Percentiles rank a stretch among this genome's conserved stretches.
Evolutionary conservation across 2,329 filamentous ascomycete genomes (phyloP).

Genomic region (Pseudocercospora crystallina): DNA sequence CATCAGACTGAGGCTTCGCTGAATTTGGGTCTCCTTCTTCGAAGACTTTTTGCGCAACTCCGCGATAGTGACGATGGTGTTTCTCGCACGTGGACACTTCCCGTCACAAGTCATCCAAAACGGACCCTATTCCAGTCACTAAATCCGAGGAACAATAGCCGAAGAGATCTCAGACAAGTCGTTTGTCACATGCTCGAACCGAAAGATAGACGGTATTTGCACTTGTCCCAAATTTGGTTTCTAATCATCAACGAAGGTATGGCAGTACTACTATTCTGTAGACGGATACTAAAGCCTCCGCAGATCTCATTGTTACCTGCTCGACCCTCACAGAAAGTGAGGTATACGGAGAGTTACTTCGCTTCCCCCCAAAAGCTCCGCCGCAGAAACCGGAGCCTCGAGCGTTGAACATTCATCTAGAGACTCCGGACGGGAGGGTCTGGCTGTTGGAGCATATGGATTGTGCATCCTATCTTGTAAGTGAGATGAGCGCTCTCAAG

Average conservation of each 20-base stretch:
- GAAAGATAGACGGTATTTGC: neutral
- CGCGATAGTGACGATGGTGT: too few species aligned
- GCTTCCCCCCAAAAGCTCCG: neutral
- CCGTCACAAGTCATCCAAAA: neutral
- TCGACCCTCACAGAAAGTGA: neutral
- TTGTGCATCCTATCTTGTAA: neutral
- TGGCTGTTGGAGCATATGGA: neutral
- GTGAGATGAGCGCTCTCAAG: too few species aligned
- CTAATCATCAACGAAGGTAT: neutral
- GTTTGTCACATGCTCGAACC: neutral
- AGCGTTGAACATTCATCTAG: neutral
- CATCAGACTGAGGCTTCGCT: neutral
- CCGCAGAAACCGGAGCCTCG: neutral
- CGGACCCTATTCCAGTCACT: neutral
- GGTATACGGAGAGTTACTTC: neutral
- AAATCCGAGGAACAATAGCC: neutral
- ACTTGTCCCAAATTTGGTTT: neutral
- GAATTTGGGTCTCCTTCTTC: neutral
- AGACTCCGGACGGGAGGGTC: neutral
- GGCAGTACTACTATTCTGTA: too few species aligned
- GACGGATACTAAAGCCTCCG: neutral
- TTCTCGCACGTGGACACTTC: too few species aligned
- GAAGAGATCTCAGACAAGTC: neutral
- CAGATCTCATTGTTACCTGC: neutral
- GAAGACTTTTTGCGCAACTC: neutral